These are phyloP conservation scores for Coleophoma cylindrospora DNA, from an alignment of 2,329 filamentous ascomycete genomes.

Conservation along the genomic window DNA sequence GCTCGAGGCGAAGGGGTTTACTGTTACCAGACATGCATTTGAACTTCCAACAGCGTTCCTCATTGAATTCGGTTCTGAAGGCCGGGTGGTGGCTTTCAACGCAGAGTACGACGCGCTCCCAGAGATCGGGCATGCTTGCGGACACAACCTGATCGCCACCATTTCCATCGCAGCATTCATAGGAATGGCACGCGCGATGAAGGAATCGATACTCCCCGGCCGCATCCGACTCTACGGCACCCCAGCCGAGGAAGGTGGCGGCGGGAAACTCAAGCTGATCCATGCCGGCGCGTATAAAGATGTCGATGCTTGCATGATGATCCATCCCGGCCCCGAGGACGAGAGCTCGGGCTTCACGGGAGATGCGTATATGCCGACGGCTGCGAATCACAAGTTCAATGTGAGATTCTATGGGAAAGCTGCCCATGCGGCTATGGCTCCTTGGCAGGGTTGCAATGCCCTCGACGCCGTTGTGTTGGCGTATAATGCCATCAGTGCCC, in stretches of 20 bases:
- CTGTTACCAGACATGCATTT: slow-evolving; percentile 41
- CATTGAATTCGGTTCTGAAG: slow-evolving; percentile 35
- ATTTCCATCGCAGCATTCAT: slow-evolving; percentile 29
- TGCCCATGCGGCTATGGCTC: slow-evolving; percentile 29
- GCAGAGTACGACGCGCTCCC: slow-evolving; percentile 42
- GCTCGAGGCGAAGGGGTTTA: slow-evolving; percentile 37
- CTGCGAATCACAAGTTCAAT: slow-evolving; percentile 1
- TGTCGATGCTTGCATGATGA: slow-evolving; percentile 31
- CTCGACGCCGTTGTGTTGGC: slow-evolving; percentile 30
- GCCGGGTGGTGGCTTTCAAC: slow-evolving; percentile 33
- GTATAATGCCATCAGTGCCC: slow-evolving; percentile 22
- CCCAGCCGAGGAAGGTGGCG: slow-evolving; percentile 6
- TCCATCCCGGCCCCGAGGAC: slow-evolving; percentile 22
- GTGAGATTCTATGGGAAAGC: slow-evolving; percentile 12
- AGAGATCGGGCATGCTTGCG: slow-evolving; percentile 34
- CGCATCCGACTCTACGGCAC: slow-evolving; percentile 17
- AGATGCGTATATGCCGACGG: slow-evolving; percentile 29
- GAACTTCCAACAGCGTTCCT: slow-evolving; percentile 45
- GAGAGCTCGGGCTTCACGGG: slow-evolving; percentile 39
- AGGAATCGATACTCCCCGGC: slow-evolving; percentile 8
- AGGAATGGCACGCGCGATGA: slow-evolving; percentile 16
- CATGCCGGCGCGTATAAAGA: slow-evolving; percentile 33
- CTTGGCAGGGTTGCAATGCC: slow-evolving; percentile 30
- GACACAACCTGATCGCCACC: slow-evolving; percentile 33
- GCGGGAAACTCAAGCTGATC: slow-evolving; percentile 34